A percentile compares a stretch with the other conserved stretches of the same genome.
Evolutionary conservation across 805 yeast species (phyloP).

Genomic region (Candida dendrica): DNA sequence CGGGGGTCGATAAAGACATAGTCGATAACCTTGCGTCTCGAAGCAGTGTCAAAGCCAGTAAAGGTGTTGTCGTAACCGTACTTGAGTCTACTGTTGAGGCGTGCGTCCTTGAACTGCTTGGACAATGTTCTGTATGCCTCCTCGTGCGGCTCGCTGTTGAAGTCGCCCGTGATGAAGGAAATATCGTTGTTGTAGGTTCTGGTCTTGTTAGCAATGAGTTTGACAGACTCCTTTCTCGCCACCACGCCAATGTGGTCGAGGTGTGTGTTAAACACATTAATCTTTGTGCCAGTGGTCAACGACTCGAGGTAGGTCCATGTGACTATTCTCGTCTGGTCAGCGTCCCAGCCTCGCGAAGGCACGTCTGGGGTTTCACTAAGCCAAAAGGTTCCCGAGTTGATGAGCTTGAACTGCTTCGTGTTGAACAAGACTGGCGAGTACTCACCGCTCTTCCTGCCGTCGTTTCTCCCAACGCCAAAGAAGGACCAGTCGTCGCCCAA

Average conservation of each 20-base stretch:
- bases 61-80: conserved; percentile 41
- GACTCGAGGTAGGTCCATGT: conserved; percentile 26
- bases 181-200: conserved; percentile 28
- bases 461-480: conserved; percentile 44
- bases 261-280: conserved; percentile 39
- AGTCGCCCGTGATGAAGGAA: conserved; percentile 47
- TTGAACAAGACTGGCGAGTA: conserved; percentile 41
- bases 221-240: conserved; percentile 40
- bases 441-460: conserved; percentile 44
- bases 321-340: conserved; percentile 33
- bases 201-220: conserved; percentile 33
- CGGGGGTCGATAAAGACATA: conserved; percentile 16
- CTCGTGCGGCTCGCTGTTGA: conserved; percentile 43
- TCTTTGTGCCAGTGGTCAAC: conserved; percentile 7
- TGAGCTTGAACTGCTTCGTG: conserved; percentile 27
- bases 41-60: conserved; percentile 37
- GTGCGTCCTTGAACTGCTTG: conserved; percentile 31
- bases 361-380: conserved; percentile 44
- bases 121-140: conserved; percentile 32
- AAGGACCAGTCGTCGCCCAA: conserved; percentile 34
- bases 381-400: conserved; percentile 42
- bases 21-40: conserved; percentile 25
- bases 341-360: conserved; percentile 50
- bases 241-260: conserved; percentile 40
- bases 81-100: conserved; percentile 15